Base-by-base conservation (phyloP, 2,329 filamentous ascomycete species). In the Fusarium metavorans region DNA sequence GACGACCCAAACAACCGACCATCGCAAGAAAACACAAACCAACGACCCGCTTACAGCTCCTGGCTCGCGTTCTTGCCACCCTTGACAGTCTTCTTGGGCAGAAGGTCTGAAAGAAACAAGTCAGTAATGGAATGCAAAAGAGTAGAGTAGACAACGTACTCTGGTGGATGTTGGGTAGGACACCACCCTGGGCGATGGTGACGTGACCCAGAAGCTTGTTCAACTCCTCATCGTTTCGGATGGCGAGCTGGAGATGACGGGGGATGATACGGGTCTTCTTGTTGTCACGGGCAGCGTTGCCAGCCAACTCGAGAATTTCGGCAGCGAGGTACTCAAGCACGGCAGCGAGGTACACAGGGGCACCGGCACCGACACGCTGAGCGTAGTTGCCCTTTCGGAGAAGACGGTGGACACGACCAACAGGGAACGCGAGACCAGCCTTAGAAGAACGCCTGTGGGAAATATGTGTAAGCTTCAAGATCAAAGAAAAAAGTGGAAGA, bases 181-280 rank as follows among this genome's bases (percentile, higher is more conserved):
- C 95, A 95, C 95, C 95, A 89, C 95, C 95, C 88, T 98, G 95
- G 85, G 95, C 95, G 82, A 98, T 98, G 84, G 95, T 98, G 87
- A 98, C 95, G 85, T 97, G 95, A 68, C 95, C 95, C 77, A 98
- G 90, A 74, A 97, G 93, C 92, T 98, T 98, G 94, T 98, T 98
- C 94, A 98, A 87, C 88, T 99, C 97, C 91, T 98, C 96, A 86
- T 98, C 96, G 89, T 98, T 98, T 83, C 97, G 93, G 89, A 99
- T 99, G 87, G 97, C 97, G 80, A 99, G 95, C 90, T 99, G 97
- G 57, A 99, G 92, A 87, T 99, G 97, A 87, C 97, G 95, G 77
- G 97, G 97, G 73, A 98, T 99, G 89, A 99, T 99, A 93, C 97
- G 95, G 77, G 96, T 99, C 94, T 98, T 98, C 94, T 99, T 99